Percentiles rank a stretch among this genome's conserved stretches.
Evolutionary conservation across 2,329 filamentous ascomycete species (phyloP).

Genomic region (Nannizziopsis barbatae): DNA sequence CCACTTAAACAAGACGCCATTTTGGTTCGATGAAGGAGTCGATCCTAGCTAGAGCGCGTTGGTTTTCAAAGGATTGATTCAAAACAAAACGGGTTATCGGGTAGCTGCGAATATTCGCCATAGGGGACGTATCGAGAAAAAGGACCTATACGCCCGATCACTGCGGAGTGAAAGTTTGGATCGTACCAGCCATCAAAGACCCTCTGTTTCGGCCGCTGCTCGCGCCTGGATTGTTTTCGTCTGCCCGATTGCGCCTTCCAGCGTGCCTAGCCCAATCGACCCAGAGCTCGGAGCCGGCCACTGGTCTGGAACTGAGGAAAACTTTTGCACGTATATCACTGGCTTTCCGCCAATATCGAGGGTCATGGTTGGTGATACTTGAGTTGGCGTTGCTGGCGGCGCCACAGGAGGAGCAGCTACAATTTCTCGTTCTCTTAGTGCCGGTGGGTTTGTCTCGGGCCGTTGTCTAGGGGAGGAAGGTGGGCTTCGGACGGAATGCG

Average conservation of each 20-base stretch:
- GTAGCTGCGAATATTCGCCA: too few species aligned
- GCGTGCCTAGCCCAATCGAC: slow-evolving; percentile 25
- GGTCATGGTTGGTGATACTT: slow-evolving; percentile 23
- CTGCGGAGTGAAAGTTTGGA: too few species aligned
- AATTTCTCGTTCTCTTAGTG: slow-evolving; percentile 20
- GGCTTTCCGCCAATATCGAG: slow-evolving; percentile 16
- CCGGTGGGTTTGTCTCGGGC: not conserved
- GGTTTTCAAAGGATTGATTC: too few species aligned
- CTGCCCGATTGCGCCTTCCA: slow-evolving; percentile 17
- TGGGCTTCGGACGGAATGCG: not conserved
- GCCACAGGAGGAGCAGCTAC: slow-evolving; percentile 20
- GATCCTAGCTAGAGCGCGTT: too few species aligned
- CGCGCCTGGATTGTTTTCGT: slow-evolving; percentile 19
- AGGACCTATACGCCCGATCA: too few species aligned
- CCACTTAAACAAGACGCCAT: too few species aligned
- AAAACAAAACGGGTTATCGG: too few species aligned
- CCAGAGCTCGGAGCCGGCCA: slow-evolving; percentile 22
- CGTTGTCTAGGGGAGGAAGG: not conserved
- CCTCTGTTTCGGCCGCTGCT: not conserved
- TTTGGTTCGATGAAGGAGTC: too few species aligned
- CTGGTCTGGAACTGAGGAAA: slow-evolving; percentile 22
- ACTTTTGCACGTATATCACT: slow-evolving; percentile 22
- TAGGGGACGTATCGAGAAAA: too few species aligned
- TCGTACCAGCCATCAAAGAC: not conserved
- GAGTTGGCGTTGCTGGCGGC: slow-evolving; percentile 19